Percentiles rank a stretch among this genome's conserved stretches.
These are phyloP conservation scores for Skeletonema potamos DNA, from an alignment of 108 stramenopile genomes.

Conservation along the genomic window DNA sequence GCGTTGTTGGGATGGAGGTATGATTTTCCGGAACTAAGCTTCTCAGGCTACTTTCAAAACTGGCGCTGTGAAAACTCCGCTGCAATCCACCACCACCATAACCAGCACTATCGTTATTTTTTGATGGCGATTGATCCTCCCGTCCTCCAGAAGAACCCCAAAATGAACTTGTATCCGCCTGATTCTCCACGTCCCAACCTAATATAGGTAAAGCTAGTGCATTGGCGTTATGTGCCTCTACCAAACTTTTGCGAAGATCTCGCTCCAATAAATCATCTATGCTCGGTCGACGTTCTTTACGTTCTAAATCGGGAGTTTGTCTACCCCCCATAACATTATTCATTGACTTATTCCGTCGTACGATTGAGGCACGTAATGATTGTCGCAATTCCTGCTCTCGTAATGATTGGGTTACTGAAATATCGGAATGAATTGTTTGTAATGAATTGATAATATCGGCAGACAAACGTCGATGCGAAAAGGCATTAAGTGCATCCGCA, in stretches of 20 bases:
- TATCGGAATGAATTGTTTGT: background rate
- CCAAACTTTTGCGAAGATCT: background rate
- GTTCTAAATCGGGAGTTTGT: background rate
- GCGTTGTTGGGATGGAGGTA: background rate
- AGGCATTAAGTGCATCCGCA: background rate
- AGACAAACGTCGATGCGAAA: background rate
- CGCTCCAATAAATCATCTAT: background rate
- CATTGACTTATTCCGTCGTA: background rate
- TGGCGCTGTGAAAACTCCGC: background rate
- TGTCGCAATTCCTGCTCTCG: background rate
- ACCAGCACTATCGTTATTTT: background rate
- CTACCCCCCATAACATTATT: background rate
- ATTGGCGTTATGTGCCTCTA: background rate
- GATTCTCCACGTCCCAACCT: slow-evolving; percentile 3
- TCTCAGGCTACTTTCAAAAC: background rate
- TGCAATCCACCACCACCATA: background rate
- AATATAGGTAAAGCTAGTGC: background rate
- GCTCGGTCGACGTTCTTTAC: background rate
- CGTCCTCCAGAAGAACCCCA: background rate
- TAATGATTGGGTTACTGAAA: background rate
- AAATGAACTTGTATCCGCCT: background rate
- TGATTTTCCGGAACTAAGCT: background rate
- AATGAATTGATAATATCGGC: background rate
- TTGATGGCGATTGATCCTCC: background rate
- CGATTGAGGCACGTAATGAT: background rate